phyloP scores from a whole-genome alignment of 306 rosid genomes.

The Heteromeles arbutifolia region DNA sequence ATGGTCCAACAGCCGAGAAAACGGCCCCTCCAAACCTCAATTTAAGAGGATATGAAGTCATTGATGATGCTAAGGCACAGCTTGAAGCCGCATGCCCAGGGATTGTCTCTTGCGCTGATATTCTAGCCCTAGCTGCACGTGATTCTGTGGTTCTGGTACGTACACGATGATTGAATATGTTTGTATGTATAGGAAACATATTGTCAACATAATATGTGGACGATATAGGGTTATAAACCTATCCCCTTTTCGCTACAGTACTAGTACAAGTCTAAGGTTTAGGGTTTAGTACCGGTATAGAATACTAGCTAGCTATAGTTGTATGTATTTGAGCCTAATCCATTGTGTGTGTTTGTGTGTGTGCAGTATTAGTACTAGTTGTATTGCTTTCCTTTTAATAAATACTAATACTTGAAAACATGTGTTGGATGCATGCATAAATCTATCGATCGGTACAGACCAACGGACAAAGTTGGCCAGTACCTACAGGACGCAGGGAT shows the following conservation, averaged over 20 bases:
- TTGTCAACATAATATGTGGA: too few relatives aligned
- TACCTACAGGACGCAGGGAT: slow-evolving; percentile 55
- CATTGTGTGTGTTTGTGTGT: too few relatives aligned
- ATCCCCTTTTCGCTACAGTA: too few relatives aligned
- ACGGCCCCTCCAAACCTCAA: neutral
- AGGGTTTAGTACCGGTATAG: too few relatives aligned
- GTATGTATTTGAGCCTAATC: too few relatives aligned
- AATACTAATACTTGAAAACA: neutral
- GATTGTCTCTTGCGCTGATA: slow-evolving; percentile 25
- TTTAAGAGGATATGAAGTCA: slow-evolving; percentile 9
- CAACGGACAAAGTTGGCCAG: slow-evolving; percentile 42
- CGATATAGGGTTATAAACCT: too few relatives aligned
- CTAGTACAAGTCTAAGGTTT: too few relatives aligned
- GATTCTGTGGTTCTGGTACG: slow-evolving; percentile 18
- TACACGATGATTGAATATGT: neutral
- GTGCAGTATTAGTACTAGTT: too few relatives aligned
- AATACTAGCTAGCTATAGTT: too few relatives aligned
- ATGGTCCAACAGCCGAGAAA: slow-evolving; percentile 1
- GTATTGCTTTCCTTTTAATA: too few relatives aligned
- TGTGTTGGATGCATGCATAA: neutral
- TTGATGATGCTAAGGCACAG: slow-evolving; percentile 14
- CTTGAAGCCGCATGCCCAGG: slow-evolving; percentile 25
- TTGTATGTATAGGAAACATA: neutral
- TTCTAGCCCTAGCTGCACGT: slow-evolving; percentile 21
- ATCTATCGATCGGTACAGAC: slow-evolving; percentile 6